These are phyloP conservation scores for Apophysomyces elegans DNA, from an alignment of 371 early-diverging fungal genomes.

Conservation along the genomic window DNA sequence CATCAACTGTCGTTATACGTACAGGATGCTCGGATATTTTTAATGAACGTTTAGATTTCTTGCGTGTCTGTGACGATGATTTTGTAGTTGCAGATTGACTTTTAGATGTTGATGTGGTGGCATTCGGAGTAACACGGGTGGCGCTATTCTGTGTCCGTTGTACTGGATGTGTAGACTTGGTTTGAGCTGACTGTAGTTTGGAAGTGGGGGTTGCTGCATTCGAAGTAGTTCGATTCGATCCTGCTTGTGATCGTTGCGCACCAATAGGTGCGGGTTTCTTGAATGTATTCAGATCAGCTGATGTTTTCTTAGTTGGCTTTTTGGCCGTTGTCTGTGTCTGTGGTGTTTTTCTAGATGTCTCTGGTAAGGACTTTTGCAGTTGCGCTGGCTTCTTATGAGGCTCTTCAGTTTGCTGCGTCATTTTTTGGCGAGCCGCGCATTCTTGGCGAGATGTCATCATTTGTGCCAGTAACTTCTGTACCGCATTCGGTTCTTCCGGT, in stretches of 20 bases:
- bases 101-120: neutral
- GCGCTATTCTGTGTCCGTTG: neutral
- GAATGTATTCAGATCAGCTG: neutral
- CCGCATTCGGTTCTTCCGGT: constrained; percentile 7
- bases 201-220: neutral
- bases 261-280: constrained; percentile 4
- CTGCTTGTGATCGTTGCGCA: neutral
- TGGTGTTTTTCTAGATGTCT: neutral
- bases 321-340: neutral
- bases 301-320: neutral
- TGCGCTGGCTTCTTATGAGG: neutral
- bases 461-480: constrained; percentile 7
- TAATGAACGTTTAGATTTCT: constrained; percentile 2
- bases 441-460: constrained; percentile 5
- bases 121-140: neutral
- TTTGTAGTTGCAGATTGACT: neutral
- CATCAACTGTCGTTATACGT: neutral
- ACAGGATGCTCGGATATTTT: constrained; percentile 10
- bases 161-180: neutral
- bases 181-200: neutral
- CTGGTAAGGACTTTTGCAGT: neutral
- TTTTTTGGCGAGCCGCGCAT: neutral
- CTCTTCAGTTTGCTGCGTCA: neutral
- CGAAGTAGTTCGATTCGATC: neutral
- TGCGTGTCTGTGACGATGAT: neutral